phyloP scores from a whole-genome alignment of 352 stramenopile genomes.

The Poterioochromonas sp. region DNA sequence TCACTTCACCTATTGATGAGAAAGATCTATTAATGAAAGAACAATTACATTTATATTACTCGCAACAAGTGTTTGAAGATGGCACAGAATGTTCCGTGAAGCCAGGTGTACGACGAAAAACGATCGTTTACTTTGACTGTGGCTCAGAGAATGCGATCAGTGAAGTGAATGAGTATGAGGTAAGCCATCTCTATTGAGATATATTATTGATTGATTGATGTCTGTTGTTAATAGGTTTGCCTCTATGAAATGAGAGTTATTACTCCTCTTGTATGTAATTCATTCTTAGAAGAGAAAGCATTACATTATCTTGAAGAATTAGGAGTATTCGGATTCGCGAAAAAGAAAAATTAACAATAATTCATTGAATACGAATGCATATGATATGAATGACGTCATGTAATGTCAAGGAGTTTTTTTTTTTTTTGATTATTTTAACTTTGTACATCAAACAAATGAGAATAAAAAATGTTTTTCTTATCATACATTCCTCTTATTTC shows the following conservation, averaged over 20 bases:
- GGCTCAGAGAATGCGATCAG: not conserved
- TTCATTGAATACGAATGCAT: not conserved
- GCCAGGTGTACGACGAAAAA: not conserved
- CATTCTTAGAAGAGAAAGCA: not conserved
- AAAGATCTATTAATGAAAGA: not conserved
- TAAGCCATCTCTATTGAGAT: no score
- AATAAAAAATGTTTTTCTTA: no score
- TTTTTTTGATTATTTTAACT: no score
- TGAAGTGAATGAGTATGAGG: not conserved
- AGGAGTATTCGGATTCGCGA: not conserved
- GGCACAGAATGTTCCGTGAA: not conserved
- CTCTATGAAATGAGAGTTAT: not conserved
- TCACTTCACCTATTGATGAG: not conserved
- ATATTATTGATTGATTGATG: not conserved
- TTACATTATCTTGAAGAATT: not conserved
- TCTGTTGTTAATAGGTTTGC: not conserved
- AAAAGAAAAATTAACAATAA: slow-evolving; percentile 2
- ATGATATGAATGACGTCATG: not conserved
- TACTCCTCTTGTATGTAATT: not conserved
- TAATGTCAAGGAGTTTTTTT: no score
- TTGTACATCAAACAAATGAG: no score
- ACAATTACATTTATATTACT: slow-evolving; percentile 11
- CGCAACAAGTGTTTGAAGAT: not conserved
- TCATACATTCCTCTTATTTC: no score
- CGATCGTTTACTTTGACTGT: not conserved